Conservation (phyloP, 2,329 filamentous ascomycete species). For the Fusarium foetens region DNA sequence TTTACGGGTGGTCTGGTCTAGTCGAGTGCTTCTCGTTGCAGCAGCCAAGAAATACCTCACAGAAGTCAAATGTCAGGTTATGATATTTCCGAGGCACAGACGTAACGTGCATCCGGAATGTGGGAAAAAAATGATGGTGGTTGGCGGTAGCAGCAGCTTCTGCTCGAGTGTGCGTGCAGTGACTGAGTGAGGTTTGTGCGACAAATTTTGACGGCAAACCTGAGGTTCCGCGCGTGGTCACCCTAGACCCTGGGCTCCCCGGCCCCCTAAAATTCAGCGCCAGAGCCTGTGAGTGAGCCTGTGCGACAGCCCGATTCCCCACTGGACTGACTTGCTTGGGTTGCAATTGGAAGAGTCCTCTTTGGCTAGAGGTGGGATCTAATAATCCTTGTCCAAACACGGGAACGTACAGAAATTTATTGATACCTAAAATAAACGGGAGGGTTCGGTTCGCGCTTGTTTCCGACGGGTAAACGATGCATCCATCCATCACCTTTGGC, state of each 20-base stretch:
- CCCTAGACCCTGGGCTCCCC: neutral
- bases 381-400: neutral
- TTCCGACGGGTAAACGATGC: neutral
- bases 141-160: neutral
- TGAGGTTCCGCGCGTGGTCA: slow-evolving; percentile 1
- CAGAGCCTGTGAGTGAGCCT: neutral
- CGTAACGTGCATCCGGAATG: neutral
- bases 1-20: neutral
- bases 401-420: neutral
- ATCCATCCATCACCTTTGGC: neutral
- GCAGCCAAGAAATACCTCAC: slow-evolving; percentile 3
- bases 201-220: slow-evolving; percentile 15
- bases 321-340: neutral
- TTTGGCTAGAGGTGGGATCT: neutral
- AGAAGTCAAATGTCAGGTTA: neutral
- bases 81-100: neutral
- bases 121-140: slow-evolving; percentile 1
- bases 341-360: neutral
- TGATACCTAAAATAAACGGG: neutral
- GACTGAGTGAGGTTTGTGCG: slow-evolving; percentile 10
- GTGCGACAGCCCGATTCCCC: neutral
- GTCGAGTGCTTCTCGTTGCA: neutral
- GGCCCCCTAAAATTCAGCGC: neutral
- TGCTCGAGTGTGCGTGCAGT: neutral
- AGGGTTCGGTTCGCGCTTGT: neutral